phyloP scores from a whole-genome alignment of 176 grass and related monocot species.

The Aegilops bicornis region DNA sequence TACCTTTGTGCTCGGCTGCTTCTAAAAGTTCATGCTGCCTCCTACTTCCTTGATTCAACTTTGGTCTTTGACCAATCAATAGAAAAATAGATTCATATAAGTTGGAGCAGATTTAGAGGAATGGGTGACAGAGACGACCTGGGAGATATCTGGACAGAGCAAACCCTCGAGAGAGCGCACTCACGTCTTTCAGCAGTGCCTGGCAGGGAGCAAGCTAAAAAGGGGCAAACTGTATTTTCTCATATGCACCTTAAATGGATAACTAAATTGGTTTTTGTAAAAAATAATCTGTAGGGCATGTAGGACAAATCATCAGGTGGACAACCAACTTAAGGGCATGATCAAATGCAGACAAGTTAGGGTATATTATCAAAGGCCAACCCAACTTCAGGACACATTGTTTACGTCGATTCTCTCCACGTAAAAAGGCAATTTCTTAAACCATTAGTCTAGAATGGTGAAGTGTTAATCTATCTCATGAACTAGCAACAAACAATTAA shows the following conservation, averaged over 20 bases:
- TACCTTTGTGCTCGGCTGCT: background rate
- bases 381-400: background rate
- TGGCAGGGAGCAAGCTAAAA: background rate
- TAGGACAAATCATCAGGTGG: background rate
- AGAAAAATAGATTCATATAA: background rate
- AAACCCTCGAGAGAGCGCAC: background rate
- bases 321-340: background rate
- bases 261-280: background rate
- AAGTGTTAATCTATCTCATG: background rate
- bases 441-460: background rate
- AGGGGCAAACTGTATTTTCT: background rate
- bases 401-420: background rate
- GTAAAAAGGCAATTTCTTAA: background rate
- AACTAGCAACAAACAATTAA: background rate
- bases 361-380: background rate
- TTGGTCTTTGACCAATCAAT: background rate
- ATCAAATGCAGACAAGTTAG: background rate
- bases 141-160: background rate
- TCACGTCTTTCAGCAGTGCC: background rate
- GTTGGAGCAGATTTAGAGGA: background rate
- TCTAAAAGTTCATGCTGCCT: background rate
- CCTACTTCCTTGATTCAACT: background rate
- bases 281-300: background rate
- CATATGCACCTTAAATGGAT: background rate
- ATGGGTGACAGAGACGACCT: background rate